phyloP scores from a whole-genome alignment of 2,329 filamentous ascomycete genomes.

The Penicillium sp. region DNA sequence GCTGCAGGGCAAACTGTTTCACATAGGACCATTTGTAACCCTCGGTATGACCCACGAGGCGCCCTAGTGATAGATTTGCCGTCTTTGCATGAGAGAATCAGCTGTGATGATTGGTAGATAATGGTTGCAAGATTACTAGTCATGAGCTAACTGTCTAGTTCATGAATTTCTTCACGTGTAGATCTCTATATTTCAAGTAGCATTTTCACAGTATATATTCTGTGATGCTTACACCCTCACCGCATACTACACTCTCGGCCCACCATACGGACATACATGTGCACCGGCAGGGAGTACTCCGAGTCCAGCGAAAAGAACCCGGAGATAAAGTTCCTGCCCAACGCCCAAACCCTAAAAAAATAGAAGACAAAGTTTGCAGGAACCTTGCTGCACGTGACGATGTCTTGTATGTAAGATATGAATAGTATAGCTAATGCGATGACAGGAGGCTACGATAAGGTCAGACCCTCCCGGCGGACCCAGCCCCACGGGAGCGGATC shows the following conservation, averaged over 20 bases:
- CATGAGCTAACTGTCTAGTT: background rate
- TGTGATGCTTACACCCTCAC: no score
- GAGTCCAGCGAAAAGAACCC: background rate
- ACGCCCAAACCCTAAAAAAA: no score
- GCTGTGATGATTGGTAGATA: background rate
- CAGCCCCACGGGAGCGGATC: conserved; percentile 13
- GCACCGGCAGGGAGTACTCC: background rate
- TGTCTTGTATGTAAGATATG: background rate
- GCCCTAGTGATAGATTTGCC: background rate
- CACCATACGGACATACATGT: no score
- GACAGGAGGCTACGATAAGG: conserved; percentile 17
- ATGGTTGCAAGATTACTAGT: background rate
- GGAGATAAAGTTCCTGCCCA: background rate
- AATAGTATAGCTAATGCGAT: background rate
- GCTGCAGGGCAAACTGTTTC: background rate
- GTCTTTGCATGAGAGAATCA: background rate
- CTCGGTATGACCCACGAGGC: background rate
- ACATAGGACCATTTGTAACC: background rate
- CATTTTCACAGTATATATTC: no score
- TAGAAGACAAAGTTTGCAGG: background rate
- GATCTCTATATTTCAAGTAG: no score
- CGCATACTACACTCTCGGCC: no score
- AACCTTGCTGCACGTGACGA: background rate
- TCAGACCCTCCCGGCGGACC: conserved; percentile 9
- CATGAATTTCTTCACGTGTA: no score